Conservation (phyloP, 2,329 filamentous ascomycete species). For the Colletotrichum simmondsii region DNA sequence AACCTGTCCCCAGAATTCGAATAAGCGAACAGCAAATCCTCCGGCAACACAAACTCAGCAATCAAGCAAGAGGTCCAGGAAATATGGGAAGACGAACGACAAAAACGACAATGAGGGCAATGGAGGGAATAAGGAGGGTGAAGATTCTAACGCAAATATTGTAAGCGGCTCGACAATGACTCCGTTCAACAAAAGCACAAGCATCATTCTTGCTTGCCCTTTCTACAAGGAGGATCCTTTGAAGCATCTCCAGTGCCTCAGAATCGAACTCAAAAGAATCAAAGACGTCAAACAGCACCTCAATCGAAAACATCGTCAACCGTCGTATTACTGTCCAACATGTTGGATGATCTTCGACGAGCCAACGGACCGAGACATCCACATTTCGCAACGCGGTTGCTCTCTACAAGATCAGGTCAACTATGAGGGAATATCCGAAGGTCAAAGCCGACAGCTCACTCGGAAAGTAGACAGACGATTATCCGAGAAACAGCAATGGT, state of each 20-base stretch:
- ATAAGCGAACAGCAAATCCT: neutral
- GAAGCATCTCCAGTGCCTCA: slow-evolving; percentile 40
- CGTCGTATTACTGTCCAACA: neutral
- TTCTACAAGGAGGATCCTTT: slow-evolving; percentile 42
- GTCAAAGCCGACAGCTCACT: neutral
- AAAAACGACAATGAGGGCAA: no score
- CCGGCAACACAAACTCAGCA: neutral
- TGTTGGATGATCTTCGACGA: neutral
- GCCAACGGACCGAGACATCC: neutral
- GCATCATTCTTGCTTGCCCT: slow-evolving; percentile 38
- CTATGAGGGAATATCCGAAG: neutral
- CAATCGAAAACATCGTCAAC: slow-evolving; percentile 26
- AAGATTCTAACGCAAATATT: neutral
- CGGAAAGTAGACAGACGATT: neutral
- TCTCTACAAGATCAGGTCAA: neutral
- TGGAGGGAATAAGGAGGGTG: neutral
- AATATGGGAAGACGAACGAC: no score
- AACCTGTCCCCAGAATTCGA: neutral
- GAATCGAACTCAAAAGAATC: slow-evolving; percentile 38
- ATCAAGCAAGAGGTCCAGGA: neutral
- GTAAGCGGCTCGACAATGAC: neutral
- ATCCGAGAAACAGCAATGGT: slow-evolving; percentile 1
- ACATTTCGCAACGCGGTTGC: neutral
- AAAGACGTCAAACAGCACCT: slow-evolving; percentile 45
- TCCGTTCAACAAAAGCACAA: neutral